Percentiles rank a stretch among this genome's conserved stretches.
phyloP scores from a whole-genome alignment of 148 eudicot species.

The Drosera capensis region DNA sequence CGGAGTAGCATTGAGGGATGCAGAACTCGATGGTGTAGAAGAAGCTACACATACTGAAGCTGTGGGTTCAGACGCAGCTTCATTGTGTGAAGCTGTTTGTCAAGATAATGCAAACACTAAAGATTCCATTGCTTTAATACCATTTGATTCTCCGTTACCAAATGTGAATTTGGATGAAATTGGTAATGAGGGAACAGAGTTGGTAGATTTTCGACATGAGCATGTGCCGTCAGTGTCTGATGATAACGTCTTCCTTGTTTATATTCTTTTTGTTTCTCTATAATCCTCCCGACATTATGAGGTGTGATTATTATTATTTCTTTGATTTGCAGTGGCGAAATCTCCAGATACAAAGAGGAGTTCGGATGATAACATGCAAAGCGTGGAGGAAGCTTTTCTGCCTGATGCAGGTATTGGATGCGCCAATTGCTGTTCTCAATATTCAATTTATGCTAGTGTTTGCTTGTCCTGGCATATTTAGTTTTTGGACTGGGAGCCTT shows the following conservation, averaged over 20 bases:
- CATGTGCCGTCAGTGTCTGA: constrained; percentile 9
- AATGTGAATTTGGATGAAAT: constrained; percentile 10
- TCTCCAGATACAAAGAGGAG: neutral
- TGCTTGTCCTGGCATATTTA: too few relatives aligned
- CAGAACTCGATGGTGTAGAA: neutral
- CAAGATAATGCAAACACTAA: neutral
- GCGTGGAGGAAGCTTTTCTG: neutral
- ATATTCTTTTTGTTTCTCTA: neutral
- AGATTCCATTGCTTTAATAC: neutral
- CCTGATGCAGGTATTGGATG: neutral
- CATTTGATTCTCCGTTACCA: constrained; percentile 6
- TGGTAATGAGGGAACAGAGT: constrained; percentile 9
- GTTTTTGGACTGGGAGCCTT: too few relatives aligned
- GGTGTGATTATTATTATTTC: neutral
- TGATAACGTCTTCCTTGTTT: constrained; percentile 16
- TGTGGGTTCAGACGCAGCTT: neutral
- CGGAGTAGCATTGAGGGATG: neutral
- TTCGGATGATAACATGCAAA: neutral
- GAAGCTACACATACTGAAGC: neutral
- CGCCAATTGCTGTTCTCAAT: neutral
- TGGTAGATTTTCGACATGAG: constrained; percentile 9
- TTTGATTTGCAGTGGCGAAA: neutral
- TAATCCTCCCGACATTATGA: neutral
- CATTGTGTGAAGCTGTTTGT: neutral
- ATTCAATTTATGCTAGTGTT: too few relatives aligned